A percentile compares a stretch with the other conserved stretches of the same genome.
Evolutionary conservation across 352 stramenopile species (phyloP).

Genomic region (Saprolegnia parasitica): DNA sequence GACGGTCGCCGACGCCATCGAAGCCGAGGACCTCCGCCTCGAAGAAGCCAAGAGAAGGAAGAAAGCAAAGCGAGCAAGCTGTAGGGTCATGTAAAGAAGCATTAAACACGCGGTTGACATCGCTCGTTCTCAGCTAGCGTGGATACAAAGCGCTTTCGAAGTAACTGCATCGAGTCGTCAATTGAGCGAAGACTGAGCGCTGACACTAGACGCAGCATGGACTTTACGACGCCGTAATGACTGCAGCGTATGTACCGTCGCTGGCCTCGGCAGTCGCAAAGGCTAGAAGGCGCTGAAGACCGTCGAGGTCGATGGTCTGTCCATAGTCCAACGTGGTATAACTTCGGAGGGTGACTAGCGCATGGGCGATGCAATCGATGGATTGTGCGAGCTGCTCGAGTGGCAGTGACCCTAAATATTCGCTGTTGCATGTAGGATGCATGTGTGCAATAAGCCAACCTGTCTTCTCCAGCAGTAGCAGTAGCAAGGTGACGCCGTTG

Average conservation of each 20-base stretch:
- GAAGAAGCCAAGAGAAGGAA: background rate
- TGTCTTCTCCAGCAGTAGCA: background rate
- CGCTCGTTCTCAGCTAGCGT: too few species aligned
- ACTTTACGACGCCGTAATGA: too few species aligned
- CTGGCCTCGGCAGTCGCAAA: background rate
- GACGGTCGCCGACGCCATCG: slow-evolving; percentile 67
- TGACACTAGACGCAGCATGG: background rate
- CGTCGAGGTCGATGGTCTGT: background rate
- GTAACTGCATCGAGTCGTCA: slow-evolving; percentile 3
- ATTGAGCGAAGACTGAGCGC: background rate
- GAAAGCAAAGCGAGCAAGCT: slow-evolving; percentile 8
- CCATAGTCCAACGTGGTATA: slow-evolving; percentile 5
- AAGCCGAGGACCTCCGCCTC: slow-evolving; percentile 52
- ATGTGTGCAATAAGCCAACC: background rate
- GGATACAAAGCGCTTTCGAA: slow-evolving; percentile 19
- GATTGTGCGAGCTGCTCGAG: background rate
- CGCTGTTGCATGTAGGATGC: background rate
- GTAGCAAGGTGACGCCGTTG: background rate
- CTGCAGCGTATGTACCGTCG: too few species aligned
- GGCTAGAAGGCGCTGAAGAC: background rate
- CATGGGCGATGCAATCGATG: background rate
- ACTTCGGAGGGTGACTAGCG: slow-evolving; percentile 1
- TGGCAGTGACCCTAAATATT: slow-evolving; percentile 6
- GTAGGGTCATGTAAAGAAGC: slow-evolving; percentile 14
- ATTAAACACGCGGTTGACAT: background rate